Conservation (phyloP, 176 grass and related monocot species). For the Tuctoria greenei region DNA sequence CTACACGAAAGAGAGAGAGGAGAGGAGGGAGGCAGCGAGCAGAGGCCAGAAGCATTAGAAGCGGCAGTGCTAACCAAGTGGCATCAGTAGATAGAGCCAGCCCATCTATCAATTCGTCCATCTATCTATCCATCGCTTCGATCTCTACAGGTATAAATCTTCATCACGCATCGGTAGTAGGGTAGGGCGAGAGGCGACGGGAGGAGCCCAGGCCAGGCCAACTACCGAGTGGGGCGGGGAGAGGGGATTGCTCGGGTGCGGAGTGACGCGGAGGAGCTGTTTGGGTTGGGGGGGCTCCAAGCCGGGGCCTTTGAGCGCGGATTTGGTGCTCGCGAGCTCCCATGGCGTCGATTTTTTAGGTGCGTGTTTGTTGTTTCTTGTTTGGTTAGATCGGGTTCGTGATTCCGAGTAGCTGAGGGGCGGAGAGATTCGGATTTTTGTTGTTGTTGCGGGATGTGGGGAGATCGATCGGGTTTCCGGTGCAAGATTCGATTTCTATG, state of each 20-base stretch:
- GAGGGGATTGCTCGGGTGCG: slow-evolving; percentile 38
- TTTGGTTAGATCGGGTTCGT: not conserved
- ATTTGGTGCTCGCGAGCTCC: too few relatives aligned
- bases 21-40: slow-evolving; percentile 9
- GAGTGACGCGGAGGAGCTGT: too few relatives aligned
- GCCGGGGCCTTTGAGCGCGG: too few relatives aligned
- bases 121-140: slow-evolving; percentile 7
- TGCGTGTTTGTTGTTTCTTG: not conserved
- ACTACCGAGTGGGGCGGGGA: slow-evolving; percentile 13
- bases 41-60: slow-evolving; percentile 53
- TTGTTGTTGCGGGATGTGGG: not conserved
- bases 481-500: slow-evolving; percentile 35
- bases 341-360: too few relatives aligned
- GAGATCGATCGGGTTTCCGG: slow-evolving; percentile 33
- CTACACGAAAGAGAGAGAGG: too few relatives aligned
- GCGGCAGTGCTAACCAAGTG: slow-evolving; percentile 57
- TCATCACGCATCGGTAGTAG: slow-evolving; percentile 29
- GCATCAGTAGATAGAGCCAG: slow-evolving; percentile 57
- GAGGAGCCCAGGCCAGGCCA: not conserved
- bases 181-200: not conserved
- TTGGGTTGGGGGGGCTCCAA: too few relatives aligned
- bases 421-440: slow-evolving; percentile 26
- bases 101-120: slow-evolving; percentile 31
- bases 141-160: slow-evolving; percentile 52
- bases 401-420: not conserved